These are phyloP conservation scores for Boletus rufocinnamomeus DNA, from an alignment of 768 basidiomycete species.

Conservation along the genomic window DNA sequence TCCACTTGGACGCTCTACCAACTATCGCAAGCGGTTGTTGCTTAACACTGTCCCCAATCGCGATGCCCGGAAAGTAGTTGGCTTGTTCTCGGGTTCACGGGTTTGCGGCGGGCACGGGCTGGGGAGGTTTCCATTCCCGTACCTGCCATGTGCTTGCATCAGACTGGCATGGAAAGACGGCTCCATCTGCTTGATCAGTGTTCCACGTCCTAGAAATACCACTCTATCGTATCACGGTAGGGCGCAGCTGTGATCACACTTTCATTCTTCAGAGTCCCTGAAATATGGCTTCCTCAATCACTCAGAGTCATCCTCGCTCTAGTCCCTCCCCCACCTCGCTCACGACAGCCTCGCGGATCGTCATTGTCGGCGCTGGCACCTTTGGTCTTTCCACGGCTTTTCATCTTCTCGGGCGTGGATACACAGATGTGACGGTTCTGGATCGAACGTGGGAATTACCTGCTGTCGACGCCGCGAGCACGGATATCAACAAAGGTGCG, in stretches of 20 bases:
- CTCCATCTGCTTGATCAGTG: not conserved
- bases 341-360: conserved; percentile 21
- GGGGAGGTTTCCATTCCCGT: not conserved
- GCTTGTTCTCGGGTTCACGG: not conserved
- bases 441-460: conserved; percentile 72
- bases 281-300: conserved; percentile 6
- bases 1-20: too few relatives aligned
- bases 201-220: not conserved
- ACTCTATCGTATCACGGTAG: not conserved
- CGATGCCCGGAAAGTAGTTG: not conserved
- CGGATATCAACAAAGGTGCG: conserved; percentile 47
- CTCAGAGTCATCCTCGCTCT: not conserved
- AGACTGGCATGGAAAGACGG: too few relatives aligned
- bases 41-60: not conserved
- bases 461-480: conserved; percentile 78
- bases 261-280: not conserved
- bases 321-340: not conserved
- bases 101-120: not conserved
- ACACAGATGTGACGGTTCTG: conserved; percentile 68
- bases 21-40: too few relatives aligned
- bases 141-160: not conserved
- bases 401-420: conserved; percentile 72
- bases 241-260: too few relatives aligned
- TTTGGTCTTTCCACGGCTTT: conserved; percentile 89
- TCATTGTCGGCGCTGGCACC: conserved; percentile 81